Percentiles rank a stretch among this genome's conserved stretches.
Conservation (phyloP, 805 yeast genomes). For the Isabelozyma pseudorhagii region DNA sequence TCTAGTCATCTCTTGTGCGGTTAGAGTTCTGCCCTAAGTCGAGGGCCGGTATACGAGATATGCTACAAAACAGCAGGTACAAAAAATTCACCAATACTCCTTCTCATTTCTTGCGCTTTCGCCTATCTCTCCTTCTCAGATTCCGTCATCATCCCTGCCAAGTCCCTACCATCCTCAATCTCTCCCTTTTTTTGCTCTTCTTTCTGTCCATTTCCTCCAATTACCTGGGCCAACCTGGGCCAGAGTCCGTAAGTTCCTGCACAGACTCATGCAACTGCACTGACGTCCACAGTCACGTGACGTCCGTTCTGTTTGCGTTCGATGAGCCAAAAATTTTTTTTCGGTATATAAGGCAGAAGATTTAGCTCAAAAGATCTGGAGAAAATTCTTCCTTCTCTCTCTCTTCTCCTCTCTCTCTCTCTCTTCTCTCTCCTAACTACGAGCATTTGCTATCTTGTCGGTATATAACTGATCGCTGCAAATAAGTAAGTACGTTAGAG, state of each 20-base stretch:
- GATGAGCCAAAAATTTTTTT: slow-evolving; percentile 1
- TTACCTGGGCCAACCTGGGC: neutral
- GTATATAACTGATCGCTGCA: neutral
- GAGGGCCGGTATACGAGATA: too few species aligned
- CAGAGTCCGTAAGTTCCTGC: neutral
- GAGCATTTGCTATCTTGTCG: neutral
- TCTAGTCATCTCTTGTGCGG: too few species aligned
- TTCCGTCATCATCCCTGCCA: neutral
- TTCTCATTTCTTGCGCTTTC: too few species aligned
- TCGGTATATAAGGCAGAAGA: neutral
- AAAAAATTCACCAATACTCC: too few species aligned
- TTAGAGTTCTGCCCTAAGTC: too few species aligned
- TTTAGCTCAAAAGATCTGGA: neutral
- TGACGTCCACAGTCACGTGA: neutral
- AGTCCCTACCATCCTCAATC: neutral
- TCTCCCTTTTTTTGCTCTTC: neutral
- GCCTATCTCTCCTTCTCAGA: neutral
- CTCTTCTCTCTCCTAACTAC: slow-evolving; percentile 7
- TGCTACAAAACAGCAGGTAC: too few species aligned
- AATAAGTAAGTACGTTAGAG: neutral
- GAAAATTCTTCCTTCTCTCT: slow-evolving; percentile 5
- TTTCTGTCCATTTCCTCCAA: neutral
- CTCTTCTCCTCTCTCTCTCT: slow-evolving; percentile 10
- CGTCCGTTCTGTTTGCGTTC: neutral
- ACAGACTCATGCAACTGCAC: neutral